phyloP scores from a whole-genome alignment of 1,284 basidiomycete genomes.

The Tetrapyrgos nigripes region DNA sequence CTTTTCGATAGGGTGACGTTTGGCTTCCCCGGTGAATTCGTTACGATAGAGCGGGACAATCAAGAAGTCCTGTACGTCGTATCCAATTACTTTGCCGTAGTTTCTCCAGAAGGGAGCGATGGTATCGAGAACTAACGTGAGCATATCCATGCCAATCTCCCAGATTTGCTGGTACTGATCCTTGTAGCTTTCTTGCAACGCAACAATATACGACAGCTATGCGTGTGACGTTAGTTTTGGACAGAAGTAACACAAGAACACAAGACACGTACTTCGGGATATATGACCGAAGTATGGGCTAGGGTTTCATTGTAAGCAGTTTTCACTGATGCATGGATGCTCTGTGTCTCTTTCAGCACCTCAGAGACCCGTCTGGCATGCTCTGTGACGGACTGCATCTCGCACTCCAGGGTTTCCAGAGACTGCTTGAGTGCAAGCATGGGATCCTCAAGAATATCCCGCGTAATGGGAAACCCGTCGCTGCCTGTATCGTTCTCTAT shows the following conservation, averaged over 20 bases:
- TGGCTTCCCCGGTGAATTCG: constrained; percentile 78
- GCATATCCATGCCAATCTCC: constrained; percentile 76
- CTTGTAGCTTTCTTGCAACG: constrained; percentile 74
- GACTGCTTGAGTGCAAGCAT: constrained; percentile 53
- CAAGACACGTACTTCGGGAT: constrained; percentile 65
- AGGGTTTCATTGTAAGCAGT: constrained; percentile 68
- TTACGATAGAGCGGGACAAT: constrained; percentile 82
- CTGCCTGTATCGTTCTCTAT: constrained; percentile 33
- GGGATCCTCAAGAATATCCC: constrained; percentile 59
- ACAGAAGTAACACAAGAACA: background rate
- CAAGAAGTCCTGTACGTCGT: constrained; percentile 78
- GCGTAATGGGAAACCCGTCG: constrained; percentile 28
- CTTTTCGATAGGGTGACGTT: constrained; percentile 62
- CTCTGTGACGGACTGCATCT: constrained; percentile 44
- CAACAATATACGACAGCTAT: constrained; percentile 72
- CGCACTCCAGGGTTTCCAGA: constrained; percentile 53
- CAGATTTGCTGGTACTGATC: constrained; percentile 79
- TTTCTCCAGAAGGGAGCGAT: constrained; percentile 80
- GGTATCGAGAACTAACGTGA: constrained; percentile 74
- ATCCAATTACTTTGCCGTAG: constrained; percentile 77
- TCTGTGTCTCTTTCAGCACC: constrained; percentile 57
- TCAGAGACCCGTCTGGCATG: constrained; percentile 56
- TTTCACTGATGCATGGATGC: constrained; percentile 62
- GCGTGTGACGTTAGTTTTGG: constrained; percentile 11
- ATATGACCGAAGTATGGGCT: constrained; percentile 73